Percentiles rank a stretch among this genome's conserved stretches.
These are phyloP conservation scores for Trypanosoma grayi DNA, from an alignment of 208 protist genomes.

Conservation along the genomic window DNA sequence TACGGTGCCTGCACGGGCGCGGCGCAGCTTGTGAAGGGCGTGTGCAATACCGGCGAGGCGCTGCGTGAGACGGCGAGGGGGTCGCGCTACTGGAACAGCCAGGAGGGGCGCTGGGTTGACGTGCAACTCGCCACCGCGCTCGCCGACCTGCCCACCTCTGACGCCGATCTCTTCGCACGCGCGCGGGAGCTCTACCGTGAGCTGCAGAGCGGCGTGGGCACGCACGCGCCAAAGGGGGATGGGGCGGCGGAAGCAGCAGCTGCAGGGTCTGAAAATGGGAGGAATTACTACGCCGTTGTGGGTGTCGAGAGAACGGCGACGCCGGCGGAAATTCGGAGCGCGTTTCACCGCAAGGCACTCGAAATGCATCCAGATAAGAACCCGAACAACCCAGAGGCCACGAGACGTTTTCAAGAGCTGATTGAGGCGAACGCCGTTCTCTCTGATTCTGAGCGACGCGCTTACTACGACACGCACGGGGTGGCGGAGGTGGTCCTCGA, in stretches of 20 bases:
- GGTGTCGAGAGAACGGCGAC: constrained; percentile 45
- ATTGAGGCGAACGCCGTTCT: constrained; percentile 71
- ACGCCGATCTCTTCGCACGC: constrained; percentile 44
- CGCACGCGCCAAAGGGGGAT: not conserved
- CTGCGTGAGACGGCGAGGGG: constrained; percentile 28
- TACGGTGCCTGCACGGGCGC: constrained; percentile 38
- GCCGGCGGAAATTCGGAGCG: constrained; percentile 44
- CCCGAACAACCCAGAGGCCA: constrained; percentile 38
- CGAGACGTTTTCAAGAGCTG: constrained; percentile 49
- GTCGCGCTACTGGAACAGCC: constrained; percentile 52
- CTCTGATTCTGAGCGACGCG: constrained; percentile 39
- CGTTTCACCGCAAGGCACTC: constrained; percentile 55
- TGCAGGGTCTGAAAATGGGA: not conserved
- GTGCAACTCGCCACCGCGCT: constrained; percentile 37
- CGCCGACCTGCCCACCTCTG: constrained; percentile 31
- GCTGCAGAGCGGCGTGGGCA: not conserved
- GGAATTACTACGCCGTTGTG: constrained; percentile 51
- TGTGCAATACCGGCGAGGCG: constrained; percentile 41
- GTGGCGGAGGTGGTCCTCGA: constrained; percentile 11
- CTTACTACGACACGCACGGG: constrained; percentile 52
- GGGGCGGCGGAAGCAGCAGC: not conserved
- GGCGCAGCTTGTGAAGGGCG: constrained; percentile 35
- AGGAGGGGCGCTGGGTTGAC: constrained; percentile 34
- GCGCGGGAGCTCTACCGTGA: constrained; percentile 22
- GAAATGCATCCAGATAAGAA: constrained; percentile 79